Evolutionary conservation across 148 eudicot genomes (phyloP), one percentile per base, ranked within the genome.

Genomic region (Diospyros kaki): DNA sequence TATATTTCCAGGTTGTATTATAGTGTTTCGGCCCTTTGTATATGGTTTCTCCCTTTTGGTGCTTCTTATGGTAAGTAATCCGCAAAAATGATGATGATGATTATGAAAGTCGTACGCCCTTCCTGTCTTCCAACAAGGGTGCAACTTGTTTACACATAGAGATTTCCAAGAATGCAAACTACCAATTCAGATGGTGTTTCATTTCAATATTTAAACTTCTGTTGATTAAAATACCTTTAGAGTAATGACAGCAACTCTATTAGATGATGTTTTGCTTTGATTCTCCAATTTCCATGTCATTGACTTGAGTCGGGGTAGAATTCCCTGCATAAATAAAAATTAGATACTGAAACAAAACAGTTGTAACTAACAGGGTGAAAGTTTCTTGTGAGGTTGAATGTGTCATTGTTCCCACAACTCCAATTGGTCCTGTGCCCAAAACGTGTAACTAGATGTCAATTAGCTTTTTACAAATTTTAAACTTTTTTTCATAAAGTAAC

Each of bases 261-360:
- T 58, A 46, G 44, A 5, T 11, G 74, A 63, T 54, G 64, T 9
- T 42, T 43, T 68, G 38, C 17, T 81, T 28, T 12, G 72, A 55
- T 54, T 72, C 74, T 81, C 80, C 58, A 81, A 53, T 48, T 73
- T 72, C 83, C 83, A 81, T 56, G 83, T 76, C 83, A 81, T 76
- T 60, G 83, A 81, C 80, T 81, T 81, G 56, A 81, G 73, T 41
- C 64, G 69, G 13, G 83, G 83, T 64, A 77, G 80, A 53, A 67
- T 45, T 61, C 66, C 83, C 83, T 81, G 58, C 41, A 70, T 62
- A 44, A 64, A 52, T 64, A 44, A 41, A 78, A 78, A 18, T 17
- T 8, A 43, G 28, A 69, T 60, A 4, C n/a, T 15, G 6, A 71
- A 44, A 52, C 2, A 68, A 68, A 52, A 42, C 39, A 14, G 14